phyloP scores from a whole-genome alignment of 1,284 basidiomycete species.

The Ganoderma resinaceum region DNA sequence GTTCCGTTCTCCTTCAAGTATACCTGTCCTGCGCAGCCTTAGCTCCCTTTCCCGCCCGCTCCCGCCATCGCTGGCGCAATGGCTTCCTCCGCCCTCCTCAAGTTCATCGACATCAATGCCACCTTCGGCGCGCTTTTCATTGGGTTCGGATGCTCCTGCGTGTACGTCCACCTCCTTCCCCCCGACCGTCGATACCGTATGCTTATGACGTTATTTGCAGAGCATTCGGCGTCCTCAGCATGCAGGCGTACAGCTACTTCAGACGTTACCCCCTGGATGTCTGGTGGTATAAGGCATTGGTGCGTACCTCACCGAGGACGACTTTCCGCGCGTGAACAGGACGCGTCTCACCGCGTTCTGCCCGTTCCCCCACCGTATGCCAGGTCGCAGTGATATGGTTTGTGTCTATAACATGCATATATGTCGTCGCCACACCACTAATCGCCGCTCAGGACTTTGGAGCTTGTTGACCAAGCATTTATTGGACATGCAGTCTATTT shows the following conservation, averaged over 20 bases:
- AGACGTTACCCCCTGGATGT: slow-evolving; percentile 62
- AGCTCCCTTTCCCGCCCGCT: slow-evolving; percentile 10
- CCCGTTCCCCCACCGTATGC: background rate
- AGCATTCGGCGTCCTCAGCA: slow-evolving; percentile 56
- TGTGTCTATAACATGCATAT: slow-evolving; percentile 23
- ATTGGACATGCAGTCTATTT: slow-evolving; percentile 63
- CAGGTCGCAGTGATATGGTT: slow-evolving; percentile 57
- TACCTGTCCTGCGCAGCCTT: slow-evolving; percentile 9
- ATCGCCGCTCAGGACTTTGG: slow-evolving; percentile 49
- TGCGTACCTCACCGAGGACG: slow-evolving; percentile 41
- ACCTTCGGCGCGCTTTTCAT: slow-evolving; percentile 68
- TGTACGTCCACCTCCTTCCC: slow-evolving; percentile 38
- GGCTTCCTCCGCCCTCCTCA: slow-evolving; percentile 18
- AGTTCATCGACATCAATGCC: slow-evolving; percentile 46
- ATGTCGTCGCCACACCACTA: background rate
- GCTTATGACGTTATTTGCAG: slow-evolving; percentile 36
- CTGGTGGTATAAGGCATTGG: slow-evolving; percentile 59
- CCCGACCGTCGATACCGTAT: background rate
- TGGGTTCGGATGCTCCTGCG: slow-evolving; percentile 58
- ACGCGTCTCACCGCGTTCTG: slow-evolving; percentile 3
- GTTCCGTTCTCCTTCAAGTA: slow-evolving; percentile 18
- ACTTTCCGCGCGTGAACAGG: background rate
- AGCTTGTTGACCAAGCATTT: slow-evolving; percentile 60
- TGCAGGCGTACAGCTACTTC: slow-evolving; percentile 64
- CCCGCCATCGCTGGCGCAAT: slow-evolving; percentile 18